Evolutionary conservation across 345 rosid genomes (phyloP).

Genomic region (Citrus reticulata): DNA sequence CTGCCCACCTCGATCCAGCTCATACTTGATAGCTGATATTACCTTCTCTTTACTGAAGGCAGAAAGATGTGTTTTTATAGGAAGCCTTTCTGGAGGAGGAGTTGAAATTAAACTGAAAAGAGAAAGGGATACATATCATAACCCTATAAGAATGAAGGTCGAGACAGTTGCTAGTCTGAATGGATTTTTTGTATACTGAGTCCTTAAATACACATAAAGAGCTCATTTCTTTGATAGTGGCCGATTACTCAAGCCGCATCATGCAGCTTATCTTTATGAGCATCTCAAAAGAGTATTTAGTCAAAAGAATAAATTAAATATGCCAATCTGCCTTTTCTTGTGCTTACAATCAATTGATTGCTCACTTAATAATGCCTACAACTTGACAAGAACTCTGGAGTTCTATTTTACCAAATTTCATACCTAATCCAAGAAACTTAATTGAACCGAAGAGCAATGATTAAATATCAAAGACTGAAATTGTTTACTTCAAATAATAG

Average conservation of each 20-base stretch:
- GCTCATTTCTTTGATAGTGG: background rate
- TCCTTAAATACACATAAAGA: background rate
- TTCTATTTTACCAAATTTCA: background rate
- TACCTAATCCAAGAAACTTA: background rate
- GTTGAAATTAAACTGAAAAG: slow-evolving; percentile 80
- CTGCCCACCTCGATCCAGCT: slow-evolving; percentile 89
- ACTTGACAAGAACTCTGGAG: background rate
- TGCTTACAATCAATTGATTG: background rate
- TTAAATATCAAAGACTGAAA: background rate
- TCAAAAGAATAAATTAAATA: background rate
- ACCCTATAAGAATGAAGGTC: background rate
- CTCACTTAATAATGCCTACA: background rate
- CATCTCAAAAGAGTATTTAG: background rate
- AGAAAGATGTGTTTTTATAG: slow-evolving; percentile 84
- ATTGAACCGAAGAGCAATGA: background rate
- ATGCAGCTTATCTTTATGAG: background rate
- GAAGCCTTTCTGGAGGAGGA: slow-evolving; percentile 98
- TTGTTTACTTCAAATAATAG: background rate
- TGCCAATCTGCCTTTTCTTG: background rate
- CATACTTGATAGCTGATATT: slow-evolving; percentile 66
- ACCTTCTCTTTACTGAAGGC: slow-evolving; percentile 59
- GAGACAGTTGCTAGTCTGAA: background rate
- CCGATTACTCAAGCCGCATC: background rate
- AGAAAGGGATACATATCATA: slow-evolving; percentile 8
- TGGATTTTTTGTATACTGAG: background rate